phyloP scores from a whole-genome alignment of 805 yeast species.

The Yamadazyma philogaea region DNA sequence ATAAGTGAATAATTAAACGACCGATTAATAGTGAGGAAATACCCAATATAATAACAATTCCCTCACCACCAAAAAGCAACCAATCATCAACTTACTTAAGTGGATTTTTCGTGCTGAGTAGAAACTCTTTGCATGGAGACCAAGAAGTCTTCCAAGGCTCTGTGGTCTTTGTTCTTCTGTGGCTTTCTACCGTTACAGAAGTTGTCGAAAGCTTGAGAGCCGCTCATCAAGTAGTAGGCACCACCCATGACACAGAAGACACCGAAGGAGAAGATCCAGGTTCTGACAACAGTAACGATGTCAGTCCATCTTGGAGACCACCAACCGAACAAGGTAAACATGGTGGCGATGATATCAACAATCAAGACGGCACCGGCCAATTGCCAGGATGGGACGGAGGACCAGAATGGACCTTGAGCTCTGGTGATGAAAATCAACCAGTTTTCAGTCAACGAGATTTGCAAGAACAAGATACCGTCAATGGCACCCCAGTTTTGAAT shows the following conservation, averaged over 20 bases:
- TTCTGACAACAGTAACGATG: slow-evolving; percentile 89
- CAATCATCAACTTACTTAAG: slow-evolving; percentile 35
- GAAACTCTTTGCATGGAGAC: slow-evolving; percentile 87
- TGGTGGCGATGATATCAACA: slow-evolving; percentile 89
- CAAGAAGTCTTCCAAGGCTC: slow-evolving; percentile 81
- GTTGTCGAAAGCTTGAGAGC: slow-evolving; percentile 75
- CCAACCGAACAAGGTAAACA: slow-evolving; percentile 94
- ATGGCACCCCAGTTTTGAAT: slow-evolving; percentile 93
- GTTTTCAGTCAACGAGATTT: slow-evolving; percentile 92
- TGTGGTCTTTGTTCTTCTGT: slow-evolving; percentile 51
- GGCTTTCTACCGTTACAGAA: slow-evolving; percentile 77
- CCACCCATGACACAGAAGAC: slow-evolving; percentile 96
- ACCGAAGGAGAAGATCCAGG: slow-evolving; percentile 95
- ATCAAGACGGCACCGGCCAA: slow-evolving; percentile 87
- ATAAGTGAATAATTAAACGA: background rate
- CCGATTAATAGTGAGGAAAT: background rate
- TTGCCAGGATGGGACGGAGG: slow-evolving; percentile 95
- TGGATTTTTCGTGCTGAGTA: slow-evolving; percentile 81
- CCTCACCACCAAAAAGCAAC: background rate
- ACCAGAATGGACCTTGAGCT: slow-evolving; percentile 99
- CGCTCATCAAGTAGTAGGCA: slow-evolving; percentile 91
- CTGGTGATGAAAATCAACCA: slow-evolving; percentile 96
- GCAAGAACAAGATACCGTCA: slow-evolving; percentile 91
- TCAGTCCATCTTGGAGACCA: slow-evolving; percentile 98
- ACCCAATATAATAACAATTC: slow-evolving; percentile 9